phyloP scores from a whole-genome alignment of 768 basidiomycete genomes.

The Xanthoconium purpureum region DNA sequence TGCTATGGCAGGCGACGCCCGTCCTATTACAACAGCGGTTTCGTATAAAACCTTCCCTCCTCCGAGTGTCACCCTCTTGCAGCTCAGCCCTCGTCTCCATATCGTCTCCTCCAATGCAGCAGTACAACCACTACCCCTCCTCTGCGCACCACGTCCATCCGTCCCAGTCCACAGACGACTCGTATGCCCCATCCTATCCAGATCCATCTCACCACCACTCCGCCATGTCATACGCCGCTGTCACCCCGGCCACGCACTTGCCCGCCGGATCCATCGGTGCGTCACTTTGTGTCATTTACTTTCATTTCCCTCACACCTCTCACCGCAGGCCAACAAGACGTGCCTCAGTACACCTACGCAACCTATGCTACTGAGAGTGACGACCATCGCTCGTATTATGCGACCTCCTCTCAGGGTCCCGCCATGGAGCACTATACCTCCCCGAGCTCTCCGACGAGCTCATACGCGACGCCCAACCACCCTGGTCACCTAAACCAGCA shows the following conservation, averaged over 20 bases:
- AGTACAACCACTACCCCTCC: conserved; percentile 28
- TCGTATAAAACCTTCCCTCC: conserved; percentile 32
- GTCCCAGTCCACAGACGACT: conserved; percentile 19
- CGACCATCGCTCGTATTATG: conserved; percentile 26
- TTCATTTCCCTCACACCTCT: conserved; percentile 7
- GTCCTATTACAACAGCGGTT: conserved; percentile 31
- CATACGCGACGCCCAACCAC: conserved; percentile 20
- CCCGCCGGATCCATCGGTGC: conserved; percentile 27
- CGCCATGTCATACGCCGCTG: conserved; percentile 25
- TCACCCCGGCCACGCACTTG: conserved; percentile 17
- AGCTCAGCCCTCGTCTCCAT: conserved; percentile 5
- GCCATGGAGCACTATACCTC: conserved; percentile 23
- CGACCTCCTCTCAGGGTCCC: conserved; percentile 15
- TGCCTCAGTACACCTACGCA: conserved; percentile 19
- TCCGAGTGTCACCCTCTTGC: conserved; percentile 9
- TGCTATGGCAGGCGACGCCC: conserved; percentile 35
- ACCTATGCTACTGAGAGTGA: conserved; percentile 21
- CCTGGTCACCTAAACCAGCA: conserved; percentile 16
- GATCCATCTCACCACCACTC: conserved; percentile 26
- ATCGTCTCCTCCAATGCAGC: conserved; percentile 27
- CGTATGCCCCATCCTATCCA: conserved; percentile 20
- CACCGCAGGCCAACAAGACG: conserved; percentile 20
- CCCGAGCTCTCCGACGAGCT: conserved; percentile 16
- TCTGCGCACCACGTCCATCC: conserved; percentile 18
- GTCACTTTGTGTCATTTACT: conserved; percentile 12